A percentile compares a stretch with the other conserved stretches of the same genome.
phyloP scores from a whole-genome alignment of 2,329 filamentous ascomycete genomes.

The Allantophomopsis lycopodina region DNA sequence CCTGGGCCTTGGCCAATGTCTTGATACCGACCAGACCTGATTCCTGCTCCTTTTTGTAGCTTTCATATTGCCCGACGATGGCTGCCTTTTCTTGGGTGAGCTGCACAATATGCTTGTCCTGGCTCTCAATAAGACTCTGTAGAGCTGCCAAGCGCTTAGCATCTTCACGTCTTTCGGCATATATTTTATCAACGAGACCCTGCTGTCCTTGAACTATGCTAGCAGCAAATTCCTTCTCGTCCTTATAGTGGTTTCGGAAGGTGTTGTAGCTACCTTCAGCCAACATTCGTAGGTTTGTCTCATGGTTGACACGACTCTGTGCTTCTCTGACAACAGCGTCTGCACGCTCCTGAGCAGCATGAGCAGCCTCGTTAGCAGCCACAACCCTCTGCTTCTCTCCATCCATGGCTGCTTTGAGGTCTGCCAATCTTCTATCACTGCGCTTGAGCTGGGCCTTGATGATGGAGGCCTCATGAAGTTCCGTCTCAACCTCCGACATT shows the following conservation, averaged over 20 bases:
- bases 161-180: slow-evolving; percentile 41
- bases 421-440: slow-evolving; percentile 63
- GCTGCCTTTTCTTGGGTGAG: slow-evolving; percentile 28
- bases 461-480: slow-evolving; percentile 55
- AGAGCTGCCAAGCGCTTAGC: slow-evolving; percentile 50
- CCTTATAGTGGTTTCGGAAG: slow-evolving; percentile 51
- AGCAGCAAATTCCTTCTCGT: slow-evolving; percentile 49
- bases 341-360: slow-evolving; percentile 46
- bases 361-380: slow-evolving; percentile 45
- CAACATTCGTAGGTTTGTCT: slow-evolving; percentile 47
- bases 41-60: slow-evolving; percentile 52
- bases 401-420: slow-evolving; percentile 49
- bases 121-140: slow-evolving; percentile 58
- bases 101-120: slow-evolving; percentile 52
- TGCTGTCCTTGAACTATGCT: slow-evolving; percentile 33
- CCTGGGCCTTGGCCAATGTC: slow-evolving; percentile 37
- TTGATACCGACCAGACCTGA: slow-evolving; percentile 46
- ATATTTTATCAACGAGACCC: slow-evolving; percentile 37
- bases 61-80: slow-evolving; percentile 44
- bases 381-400: slow-evolving; percentile 47
- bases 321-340: slow-evolving; percentile 46
- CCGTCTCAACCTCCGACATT: slow-evolving; percentile 53
- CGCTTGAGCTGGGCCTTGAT: slow-evolving; percentile 57
- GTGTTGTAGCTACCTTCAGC: slow-evolving; percentile 59
- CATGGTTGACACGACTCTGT: slow-evolving; percentile 50